Evolutionary conservation across 2,329 filamentous ascomycete genomes (phyloP), one percentile per base, ranked within the genome.

Genomic region (Sporothrix brunneoviolacea): DNA sequence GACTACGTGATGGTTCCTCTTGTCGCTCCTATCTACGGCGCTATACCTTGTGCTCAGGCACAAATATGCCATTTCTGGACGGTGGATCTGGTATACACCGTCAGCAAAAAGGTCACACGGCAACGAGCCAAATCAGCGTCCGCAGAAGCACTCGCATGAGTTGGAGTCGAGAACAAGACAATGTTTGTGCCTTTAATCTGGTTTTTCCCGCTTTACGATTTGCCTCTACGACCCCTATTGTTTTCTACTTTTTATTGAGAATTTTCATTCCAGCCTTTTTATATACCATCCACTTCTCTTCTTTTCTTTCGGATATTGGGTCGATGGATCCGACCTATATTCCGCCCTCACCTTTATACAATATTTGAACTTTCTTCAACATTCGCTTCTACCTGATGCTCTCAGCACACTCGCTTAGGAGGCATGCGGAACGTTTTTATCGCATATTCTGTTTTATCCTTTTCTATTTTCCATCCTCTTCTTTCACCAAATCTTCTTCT

Each of bases 31-130:
- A 58, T 87, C 3, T 88, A 82, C 58, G 84, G 84, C 16, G 76
- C 82, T 0, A 76, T 87, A 16, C 84, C 84, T 0, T 79, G 80
- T 38, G 72, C 82, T 4, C 82, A 87, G 55, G 84, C 84, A 2
- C 78, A 84, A 56, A 65, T 87, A 49, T 79, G 74, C 60, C 84
- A 88, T 62, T 80, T 88, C 60, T 88, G 82, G 76, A 86, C 81
- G 0, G 69, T 83, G 30, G 73, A 84, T 50, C 63, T 88, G 57
- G 80, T 84, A 10, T 88, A 88, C 65, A 77, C 80, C 0, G 84
- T 88, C 60, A 86, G 82, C 69, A 80, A 82, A 65, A 88, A 88
- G 62, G 76, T 80, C 59, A 77, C 73, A 3, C 67, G 77, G 51
- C 71, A 76, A 63, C 66, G 73, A 56, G 66, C 70, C 28, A 73